Conservation (phyloP, 805 yeast species). For the Myxozyma vanderwaltii region DNA sequence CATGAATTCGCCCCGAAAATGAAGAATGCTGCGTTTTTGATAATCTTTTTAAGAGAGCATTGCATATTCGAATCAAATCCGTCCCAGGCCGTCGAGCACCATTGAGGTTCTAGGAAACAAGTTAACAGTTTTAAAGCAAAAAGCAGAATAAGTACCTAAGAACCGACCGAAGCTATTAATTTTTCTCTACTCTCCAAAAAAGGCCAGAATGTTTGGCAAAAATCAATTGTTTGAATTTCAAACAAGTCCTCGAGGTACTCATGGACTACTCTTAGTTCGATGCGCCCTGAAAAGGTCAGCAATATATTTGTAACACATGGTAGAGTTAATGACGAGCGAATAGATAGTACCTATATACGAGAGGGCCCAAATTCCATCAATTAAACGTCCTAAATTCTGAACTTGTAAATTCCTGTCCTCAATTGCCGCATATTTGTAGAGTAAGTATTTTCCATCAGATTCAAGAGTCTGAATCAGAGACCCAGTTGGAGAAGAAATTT, state of each 20-base stretch:
- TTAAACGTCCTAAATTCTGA: constrained; percentile 27
- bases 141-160: no score
- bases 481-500: neutral
- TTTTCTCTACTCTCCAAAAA: constrained; percentile 40
- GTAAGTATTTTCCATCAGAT: constrained; percentile 9
- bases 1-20: constrained; percentile 43
- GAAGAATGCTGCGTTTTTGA: constrained; percentile 41
- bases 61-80: constrained; percentile 42
- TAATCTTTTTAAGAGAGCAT: constrained; percentile 41
- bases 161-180: constrained; percentile 31
- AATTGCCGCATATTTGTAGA: constrained; percentile 26
- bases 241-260: constrained; percentile 42
- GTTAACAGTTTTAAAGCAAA: neutral
- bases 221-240: constrained; percentile 41
- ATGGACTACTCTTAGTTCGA: constrained; percentile 34
- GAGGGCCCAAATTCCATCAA: constrained; percentile 31
- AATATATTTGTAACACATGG: no score
- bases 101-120: constrained; percentile 27
- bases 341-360: neutral
- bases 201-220: constrained; percentile 44
- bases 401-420: constrained; percentile 3
- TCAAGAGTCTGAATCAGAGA: constrained; percentile 3
- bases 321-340: neutral
- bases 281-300: constrained; percentile 14
- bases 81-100: constrained; percentile 43